These are phyloP conservation scores for Penicillium coffeae DNA, from an alignment of 495 filamentous ascomycete species.

Conservation along the genomic window DNA sequence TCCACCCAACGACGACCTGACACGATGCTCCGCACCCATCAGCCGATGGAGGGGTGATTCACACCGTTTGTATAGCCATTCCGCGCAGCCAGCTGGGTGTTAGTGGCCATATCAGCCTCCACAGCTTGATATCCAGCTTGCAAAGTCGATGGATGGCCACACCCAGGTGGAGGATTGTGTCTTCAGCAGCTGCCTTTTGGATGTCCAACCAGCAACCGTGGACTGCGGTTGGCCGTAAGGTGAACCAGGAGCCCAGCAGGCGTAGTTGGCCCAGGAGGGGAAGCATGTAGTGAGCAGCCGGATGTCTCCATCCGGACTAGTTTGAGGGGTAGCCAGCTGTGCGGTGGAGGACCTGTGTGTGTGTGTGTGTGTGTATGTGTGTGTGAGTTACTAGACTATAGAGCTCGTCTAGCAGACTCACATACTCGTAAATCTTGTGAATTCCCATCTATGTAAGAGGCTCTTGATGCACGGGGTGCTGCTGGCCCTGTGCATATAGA, in stretches of 20 bases:
- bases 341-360: too few species aligned
- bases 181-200: too few species aligned
- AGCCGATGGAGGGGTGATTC: too few species aligned
- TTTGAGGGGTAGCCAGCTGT: slow-evolving; percentile 29
- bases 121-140: background rate
- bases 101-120: slow-evolving; percentile 2
- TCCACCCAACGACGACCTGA: slow-evolving; percentile 21
- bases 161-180: too few species aligned
- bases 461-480: background rate
- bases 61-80: too few species aligned
- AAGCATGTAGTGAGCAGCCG: too few species aligned
- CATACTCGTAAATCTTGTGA: background rate
- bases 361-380: too few species aligned
- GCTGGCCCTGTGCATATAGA: too few species aligned
- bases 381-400: too few species aligned
- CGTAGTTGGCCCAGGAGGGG: too few species aligned
- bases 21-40: slow-evolving; percentile 19
- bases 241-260: slow-evolving; percentile 11
- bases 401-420: background rate
- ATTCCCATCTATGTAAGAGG: background rate
- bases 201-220: too few species aligned
- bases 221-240: slow-evolving; percentile 21
- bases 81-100: background rate
- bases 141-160: too few species aligned
- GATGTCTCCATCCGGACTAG: slow-evolving; percentile 27